Base-by-base conservation (phyloP, 1,284 basidiomycete genomes). In the Puccinia novopanici region DNA sequence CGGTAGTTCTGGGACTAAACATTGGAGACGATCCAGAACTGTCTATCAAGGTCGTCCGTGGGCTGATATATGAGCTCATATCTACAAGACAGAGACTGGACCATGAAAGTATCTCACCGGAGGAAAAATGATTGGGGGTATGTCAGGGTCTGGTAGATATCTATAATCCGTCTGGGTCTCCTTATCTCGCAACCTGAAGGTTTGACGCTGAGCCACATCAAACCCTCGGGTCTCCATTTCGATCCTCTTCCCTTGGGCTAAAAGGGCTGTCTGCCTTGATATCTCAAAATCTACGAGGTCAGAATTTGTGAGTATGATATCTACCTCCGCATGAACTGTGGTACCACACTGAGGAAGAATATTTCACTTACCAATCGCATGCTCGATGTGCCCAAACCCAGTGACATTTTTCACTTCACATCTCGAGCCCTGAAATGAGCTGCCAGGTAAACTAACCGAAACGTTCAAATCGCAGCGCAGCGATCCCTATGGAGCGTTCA, bases 351-450 rank as follows among this genome's bases (percentile, higher is more conserved):
- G 37, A 24, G 30, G 13, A 40, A 37, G 61, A 37, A 40, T 42
- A 13, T 13, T 9, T 34, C 24, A 88, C 90, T 67, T 82, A 95
- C 94, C 89, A 71, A 98, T 93, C 10, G 95, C 96, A 45, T 91
- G 89, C 86, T 90, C 90, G 87, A 95, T 91, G 85, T 92, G 95
- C 81, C 90, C 90, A 67, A 97, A 89, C 75, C 94, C 95, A 85
- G 98, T 98, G 79, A 99, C 88, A 84, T 99, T 99, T 87, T 99
- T 99, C 84, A 99, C 91, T 87, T 99, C 97, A 84, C 94, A 97
- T 24, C 97, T 91, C 0, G 92, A 95, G 0, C 95, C 95, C 17
- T 87, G 90, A 0, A 90, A 17, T n/a, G 75, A 68, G 52, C 45
- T 67, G 3, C 30, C 57, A 8, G 55, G 45, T n/a, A 54, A 27